Evolutionary conservation across 2,329 filamentous ascomycete species (phyloP), one percentile per base, ranked within the genome.

Genomic region (Sporothrix sp.): DNA sequence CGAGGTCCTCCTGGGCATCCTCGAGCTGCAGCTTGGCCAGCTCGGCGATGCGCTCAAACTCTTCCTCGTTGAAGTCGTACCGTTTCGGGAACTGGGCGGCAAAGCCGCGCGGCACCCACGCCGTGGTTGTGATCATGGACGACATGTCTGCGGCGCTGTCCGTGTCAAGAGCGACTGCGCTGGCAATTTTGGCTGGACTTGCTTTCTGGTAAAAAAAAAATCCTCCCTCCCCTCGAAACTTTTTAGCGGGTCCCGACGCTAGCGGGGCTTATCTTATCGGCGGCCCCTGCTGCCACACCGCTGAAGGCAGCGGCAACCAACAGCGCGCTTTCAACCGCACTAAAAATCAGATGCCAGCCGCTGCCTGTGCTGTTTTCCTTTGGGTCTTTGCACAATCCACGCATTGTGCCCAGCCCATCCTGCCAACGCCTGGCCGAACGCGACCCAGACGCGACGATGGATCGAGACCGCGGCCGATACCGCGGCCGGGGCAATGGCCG

Each of bases 1-100:
- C 79, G 55, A 95, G 69, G 62, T 93, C 90, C 25, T 90, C 86
- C 62, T 91, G 84, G 23, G 93, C 93, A 68, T 97, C 93, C 62
- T 96, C 87, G 28, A 96, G 78, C 69, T 95, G 85, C 55, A 87
- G 71, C 66, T 84, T 82, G 27, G 85, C 85, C 57, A 89, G 73
- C 62, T 78, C 75, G 14, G 84, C 83, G 70, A 89, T 89, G 61
- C 85, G 79, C 61, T 81, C 76, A 61, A 85, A 86, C 65, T 89
- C 85, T 56, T 76, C 74, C 64, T 89, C 85, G 66, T 88, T 80
- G 52, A 89, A 79, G 52, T 82, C 78, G 64, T 87, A 87, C 65
- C 85, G 86, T 36, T 76, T 75, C 14, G 85, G 85, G 59, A 88
- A 87, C 44, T 82, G 82, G 42, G 85, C 84, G 50, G 85, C 83